Conservation (phyloP, 2,329 filamentous ascomycete species). For the Colletotrichum sp. region DNA sequence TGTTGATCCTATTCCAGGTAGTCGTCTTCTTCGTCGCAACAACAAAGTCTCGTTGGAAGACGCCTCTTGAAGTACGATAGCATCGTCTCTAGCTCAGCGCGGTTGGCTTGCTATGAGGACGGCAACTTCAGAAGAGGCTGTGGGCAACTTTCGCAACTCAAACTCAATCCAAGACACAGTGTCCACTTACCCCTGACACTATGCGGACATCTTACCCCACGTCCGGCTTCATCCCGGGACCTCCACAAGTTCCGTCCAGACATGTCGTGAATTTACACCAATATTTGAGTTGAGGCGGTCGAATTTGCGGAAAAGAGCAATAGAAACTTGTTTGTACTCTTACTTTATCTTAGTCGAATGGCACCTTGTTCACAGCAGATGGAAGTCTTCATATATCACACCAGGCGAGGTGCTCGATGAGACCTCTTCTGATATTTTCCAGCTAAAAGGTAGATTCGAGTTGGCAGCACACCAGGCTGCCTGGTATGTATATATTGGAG, state of each 20-base stretch:
- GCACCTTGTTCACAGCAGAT: neutral
- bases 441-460: rapidly evolving
- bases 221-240: neutral
- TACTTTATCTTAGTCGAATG: neutral
- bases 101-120: neutral
- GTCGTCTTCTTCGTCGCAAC: neutral
- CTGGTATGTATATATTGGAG: neutral
- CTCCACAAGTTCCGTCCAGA: neutral
- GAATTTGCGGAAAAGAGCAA: rapidly evolving
- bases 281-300: neutral
- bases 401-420: neutral
- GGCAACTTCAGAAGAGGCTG: neutral
- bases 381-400: neutral
- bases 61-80: neutral
- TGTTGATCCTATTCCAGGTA: neutral
- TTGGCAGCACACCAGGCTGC: neutral
- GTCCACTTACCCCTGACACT: neutral
- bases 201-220: neutral
- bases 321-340: rapidly evolving
- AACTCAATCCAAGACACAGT: neutral
- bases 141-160: neutral
- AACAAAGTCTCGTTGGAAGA: neutral
- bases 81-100: neutral
- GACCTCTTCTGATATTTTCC: neutral
- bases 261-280: neutral